Conservation (phyloP, 768 basidiomycete species). For the Tulasnella sp. region DNA sequence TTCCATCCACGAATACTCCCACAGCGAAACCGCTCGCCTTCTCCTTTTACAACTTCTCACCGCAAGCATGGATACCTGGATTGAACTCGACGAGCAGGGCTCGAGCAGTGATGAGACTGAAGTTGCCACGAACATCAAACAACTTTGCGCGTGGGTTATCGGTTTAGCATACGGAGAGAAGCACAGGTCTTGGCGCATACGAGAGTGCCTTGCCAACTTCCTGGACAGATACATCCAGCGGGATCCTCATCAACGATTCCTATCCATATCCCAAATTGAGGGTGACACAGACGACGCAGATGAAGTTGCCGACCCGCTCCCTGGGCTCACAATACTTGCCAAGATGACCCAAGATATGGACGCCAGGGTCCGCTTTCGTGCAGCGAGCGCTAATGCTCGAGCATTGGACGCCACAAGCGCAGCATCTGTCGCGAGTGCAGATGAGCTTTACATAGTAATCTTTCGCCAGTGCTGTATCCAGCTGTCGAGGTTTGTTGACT, state of each 20-base stretch:
- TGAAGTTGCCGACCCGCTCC: conserved; percentile 33
- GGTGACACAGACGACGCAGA: conserved; percentile 32
- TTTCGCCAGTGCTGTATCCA: conserved; percentile 5
- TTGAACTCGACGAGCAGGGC: conserved; percentile 29
- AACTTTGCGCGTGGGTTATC: conserved; percentile 55
- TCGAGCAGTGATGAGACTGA: conserved; percentile 34
- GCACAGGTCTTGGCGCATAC: conserved; percentile 60
- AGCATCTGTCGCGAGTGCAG: neutral
- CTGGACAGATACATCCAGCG: conserved; percentile 57
- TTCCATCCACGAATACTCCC: conserved; percentile 45
- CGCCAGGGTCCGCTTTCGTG: conserved; percentile 77
- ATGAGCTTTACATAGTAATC: conserved; percentile 2
- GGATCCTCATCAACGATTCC: conserved; percentile 56
- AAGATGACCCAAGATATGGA: conserved; percentile 63
- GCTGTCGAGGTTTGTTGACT: neutral
- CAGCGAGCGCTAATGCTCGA: conserved; percentile 54
- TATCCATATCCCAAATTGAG: conserved; percentile 33
- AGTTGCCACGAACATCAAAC: conserved; percentile 45
- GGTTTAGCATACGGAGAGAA: conserved; percentile 41
- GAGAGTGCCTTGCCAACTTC: conserved; percentile 62
- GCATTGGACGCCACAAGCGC: conserved; percentile 41
- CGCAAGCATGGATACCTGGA: conserved; percentile 62
- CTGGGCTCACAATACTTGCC: conserved; percentile 42
- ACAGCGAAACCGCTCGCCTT: conserved; percentile 51
- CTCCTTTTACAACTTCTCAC: conserved; percentile 59